Conservation (phyloP, 176 grass and related monocot genomes). For the Alloteropsis semialata region DNA sequence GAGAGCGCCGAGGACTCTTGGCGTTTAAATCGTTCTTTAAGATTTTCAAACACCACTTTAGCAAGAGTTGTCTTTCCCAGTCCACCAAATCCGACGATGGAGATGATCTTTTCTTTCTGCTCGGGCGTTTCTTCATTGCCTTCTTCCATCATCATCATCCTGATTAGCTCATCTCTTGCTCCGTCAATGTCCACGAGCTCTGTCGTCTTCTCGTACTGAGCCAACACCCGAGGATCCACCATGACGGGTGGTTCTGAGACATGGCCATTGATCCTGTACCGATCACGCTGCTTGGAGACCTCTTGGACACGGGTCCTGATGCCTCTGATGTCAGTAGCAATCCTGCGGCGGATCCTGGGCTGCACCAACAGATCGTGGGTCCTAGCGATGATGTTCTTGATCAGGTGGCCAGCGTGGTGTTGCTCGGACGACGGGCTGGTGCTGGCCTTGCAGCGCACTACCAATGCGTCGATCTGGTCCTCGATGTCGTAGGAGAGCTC, state of each 20-base stretch:
- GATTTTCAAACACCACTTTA: background rate
- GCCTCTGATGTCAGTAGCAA: background rate
- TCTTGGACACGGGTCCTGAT: background rate
- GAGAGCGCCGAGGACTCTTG: too few relatives aligned
- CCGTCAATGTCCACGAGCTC: background rate
- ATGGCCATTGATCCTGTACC: background rate
- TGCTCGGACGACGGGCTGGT: too few relatives aligned
- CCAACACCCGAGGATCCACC: background rate
- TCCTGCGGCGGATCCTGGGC: background rate
- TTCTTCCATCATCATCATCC: background rate
- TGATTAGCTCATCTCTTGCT: background rate
- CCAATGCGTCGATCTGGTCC: background rate
- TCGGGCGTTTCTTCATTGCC: background rate
- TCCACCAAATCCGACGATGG: background rate
- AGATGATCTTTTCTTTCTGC: too few relatives aligned
- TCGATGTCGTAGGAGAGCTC: constrained; percentile 22
- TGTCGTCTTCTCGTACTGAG: background rate
- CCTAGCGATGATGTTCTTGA: too few relatives aligned
- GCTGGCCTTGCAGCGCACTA: background rate
- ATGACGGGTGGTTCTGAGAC: background rate
- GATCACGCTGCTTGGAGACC: background rate
- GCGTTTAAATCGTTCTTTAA: background rate
- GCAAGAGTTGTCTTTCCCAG: background rate
- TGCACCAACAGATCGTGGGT: background rate
- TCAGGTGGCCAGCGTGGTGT: too few relatives aligned